Percentiles rank a stretch among this genome's conserved stretches.
phyloP scores from a whole-genome alignment of 2,329 filamentous ascomycete genomes.

The Calonectria pteridis region DNA sequence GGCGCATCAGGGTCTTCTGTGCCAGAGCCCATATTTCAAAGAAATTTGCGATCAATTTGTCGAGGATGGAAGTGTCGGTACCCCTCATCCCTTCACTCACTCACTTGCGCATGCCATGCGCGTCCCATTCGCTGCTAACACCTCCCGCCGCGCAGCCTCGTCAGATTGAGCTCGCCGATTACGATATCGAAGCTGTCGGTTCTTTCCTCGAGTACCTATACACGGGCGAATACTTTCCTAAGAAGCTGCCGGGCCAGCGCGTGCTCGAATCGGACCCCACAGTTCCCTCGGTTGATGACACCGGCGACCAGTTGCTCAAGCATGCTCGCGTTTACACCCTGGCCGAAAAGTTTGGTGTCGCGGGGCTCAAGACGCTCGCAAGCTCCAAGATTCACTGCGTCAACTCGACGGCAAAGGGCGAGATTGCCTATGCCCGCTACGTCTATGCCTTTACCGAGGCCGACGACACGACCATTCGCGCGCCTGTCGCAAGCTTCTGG shows the following conservation, averaged over 20 bases:
- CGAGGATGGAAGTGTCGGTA: constrained; percentile 71
- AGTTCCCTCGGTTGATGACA: constrained; percentile 76
- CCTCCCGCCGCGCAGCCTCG: constrained; percentile 61
- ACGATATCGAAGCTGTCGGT: constrained; percentile 52
- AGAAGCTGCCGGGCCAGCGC: constrained; percentile 71
- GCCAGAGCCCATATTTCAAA: constrained; percentile 80
- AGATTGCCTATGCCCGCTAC: constrained; percentile 89
- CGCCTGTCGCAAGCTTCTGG: constrained; percentile 43
- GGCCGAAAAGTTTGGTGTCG: constrained; percentile 80
- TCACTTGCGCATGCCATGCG: neutral
- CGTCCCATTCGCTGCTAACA: neutral
- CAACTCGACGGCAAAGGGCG: constrained; percentile 86
- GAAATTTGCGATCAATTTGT: constrained; percentile 72
- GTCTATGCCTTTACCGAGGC: constrained; percentile 38
- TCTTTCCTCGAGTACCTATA: constrained; percentile 58
- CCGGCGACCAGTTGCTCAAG: constrained; percentile 86
- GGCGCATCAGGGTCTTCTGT: constrained; percentile 83
- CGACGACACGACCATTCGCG: constrained; percentile 39
- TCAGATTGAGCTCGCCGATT: constrained; percentile 71
- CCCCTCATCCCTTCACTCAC: neutral
- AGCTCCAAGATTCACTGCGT: constrained; percentile 94
- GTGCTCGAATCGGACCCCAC: constrained; percentile 77
- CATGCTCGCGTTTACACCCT: constrained; percentile 93
- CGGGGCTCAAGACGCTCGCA: constrained; percentile 79
- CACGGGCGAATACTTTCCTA: constrained; percentile 75